Conservation (phyloP, 768 basidiomycete species). For the Russula sp. region DNA sequence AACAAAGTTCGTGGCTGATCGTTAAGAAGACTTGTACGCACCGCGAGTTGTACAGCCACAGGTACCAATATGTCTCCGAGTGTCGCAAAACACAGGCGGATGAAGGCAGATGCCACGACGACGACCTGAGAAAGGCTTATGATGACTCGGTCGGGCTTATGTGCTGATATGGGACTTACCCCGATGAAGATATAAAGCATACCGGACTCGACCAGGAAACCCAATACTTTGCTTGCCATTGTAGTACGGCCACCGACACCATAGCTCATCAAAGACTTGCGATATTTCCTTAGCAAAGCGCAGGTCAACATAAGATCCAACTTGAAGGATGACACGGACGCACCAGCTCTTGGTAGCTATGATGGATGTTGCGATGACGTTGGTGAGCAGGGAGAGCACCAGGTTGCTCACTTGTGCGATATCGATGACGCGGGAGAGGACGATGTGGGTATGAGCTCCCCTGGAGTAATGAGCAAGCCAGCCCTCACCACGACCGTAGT, state of each 20-base stretch:
- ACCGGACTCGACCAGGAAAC: slow-evolving; percentile 13
- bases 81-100: background rate
- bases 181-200: slow-evolving; percentile 12
- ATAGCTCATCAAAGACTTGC: background rate
- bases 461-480: background rate
- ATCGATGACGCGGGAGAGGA: background rate
- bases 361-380: slow-evolving; percentile 12
- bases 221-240: background rate
- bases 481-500: background rate
- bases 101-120: background rate
- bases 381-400: slow-evolving; percentile 10
- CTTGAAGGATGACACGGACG: background rate
- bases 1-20: background rate
- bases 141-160: background rate
- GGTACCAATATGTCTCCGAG: slow-evolving; percentile 3
- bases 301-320: background rate
- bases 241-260: background rate
- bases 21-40: background rate
- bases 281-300: slow-evolving; percentile 4
- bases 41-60: slow-evolving; percentile 12
- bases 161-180: background rate
- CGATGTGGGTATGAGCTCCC: no score
- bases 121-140: background rate
- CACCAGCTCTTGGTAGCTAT: slow-evolving; percentile 10
- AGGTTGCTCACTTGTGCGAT: slow-evolving; percentile 8